Base-by-base conservation (phyloP, 345 rosid genomes). In the Moricandia moricandioides region DNA sequence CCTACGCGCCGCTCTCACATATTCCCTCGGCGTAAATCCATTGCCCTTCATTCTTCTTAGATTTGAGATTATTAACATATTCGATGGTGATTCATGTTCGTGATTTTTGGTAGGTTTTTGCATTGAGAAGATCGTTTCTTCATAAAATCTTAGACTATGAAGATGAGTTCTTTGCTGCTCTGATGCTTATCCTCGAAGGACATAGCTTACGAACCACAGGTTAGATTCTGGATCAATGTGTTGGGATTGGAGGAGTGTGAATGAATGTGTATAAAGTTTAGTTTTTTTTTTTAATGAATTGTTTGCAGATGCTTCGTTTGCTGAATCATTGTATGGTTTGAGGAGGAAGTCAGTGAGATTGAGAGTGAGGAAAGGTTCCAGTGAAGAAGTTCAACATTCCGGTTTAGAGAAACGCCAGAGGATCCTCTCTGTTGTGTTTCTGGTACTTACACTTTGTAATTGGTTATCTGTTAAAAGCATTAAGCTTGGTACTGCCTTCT, bases 161-260 rank as follows among this genome's bases (percentile, higher is more conserved):
- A 65, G 99, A 95, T 80, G 99, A 95, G 64, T 95, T 90, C 88
- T 95, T 86, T 79, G 89, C 93, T 70, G 65, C 88, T 71, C 89
- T 95, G 71, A 90, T 90, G 97, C 82, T 89, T 79, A 82, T 90
- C 66, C 97, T 95, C 3, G 99, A 95, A 81, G 83, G 88, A 43
- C 99, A 92, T 78, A 95, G 99, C 84, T 85, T 95, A 73, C 83
- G 97, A 69, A 95, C 24, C 24, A 21, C 99, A 86, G 99, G 99
- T 91, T 29, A 74, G 24, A 0, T 76, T 69, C 14, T 69, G 29
- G 29, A 29, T 29, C 31, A 29, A 29, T 29, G 45, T 39, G 45
- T 10, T 39, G 13, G 0, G 45, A 0, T 39, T 58, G 26, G 18
- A 37, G 29, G 8, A 16, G 24, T 10, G 29, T 64, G 63, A n/a